Percentiles rank a stretch among this genome's conserved stretches.
These are phyloP conservation scores for Saturnispora zaruensis DNA, from an alignment of 805 yeast species.

Conservation along the genomic window DNA sequence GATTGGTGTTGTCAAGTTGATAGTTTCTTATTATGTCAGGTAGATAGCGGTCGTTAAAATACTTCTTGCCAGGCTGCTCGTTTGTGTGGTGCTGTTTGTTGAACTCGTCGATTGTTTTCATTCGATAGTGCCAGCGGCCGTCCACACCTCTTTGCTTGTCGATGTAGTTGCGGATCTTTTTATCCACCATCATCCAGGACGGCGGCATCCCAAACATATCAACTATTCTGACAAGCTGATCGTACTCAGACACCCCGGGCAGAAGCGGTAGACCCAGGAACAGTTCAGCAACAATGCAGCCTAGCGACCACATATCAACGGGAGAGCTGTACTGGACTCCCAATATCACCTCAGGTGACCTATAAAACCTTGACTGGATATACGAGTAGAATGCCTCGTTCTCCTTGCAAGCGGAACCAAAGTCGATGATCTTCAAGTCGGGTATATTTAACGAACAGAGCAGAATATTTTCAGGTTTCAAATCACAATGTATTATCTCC, in stretches of 20 bases:
- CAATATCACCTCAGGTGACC: constrained; percentile 87
- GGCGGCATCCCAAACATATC: constrained; percentile 85
- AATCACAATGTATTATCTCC: constrained; percentile 88
- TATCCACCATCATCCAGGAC: constrained; percentile 93
- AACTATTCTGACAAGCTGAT: constrained; percentile 75
- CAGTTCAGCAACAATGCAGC: constrained; percentile 92
- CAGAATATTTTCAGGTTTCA: constrained; percentile 92
- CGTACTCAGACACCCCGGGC: constrained; percentile 87
- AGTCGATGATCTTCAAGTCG: constrained; percentile 86
- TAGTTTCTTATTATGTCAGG: constrained; percentile 72
- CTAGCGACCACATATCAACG: constrained; percentile 96
- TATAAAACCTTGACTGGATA: constrained; percentile 90
- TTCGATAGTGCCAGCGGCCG: constrained; percentile 31
- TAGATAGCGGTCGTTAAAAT: constrained; percentile 58
- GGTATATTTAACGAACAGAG: constrained; percentile 75
- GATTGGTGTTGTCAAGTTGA: constrained; percentile 52
- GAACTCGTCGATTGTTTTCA: constrained; percentile 37
- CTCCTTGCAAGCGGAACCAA: constrained; percentile 93
- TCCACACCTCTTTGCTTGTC: constrained; percentile 14
- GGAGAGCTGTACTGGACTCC: constrained; percentile 91
- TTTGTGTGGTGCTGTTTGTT: constrained; percentile 42
- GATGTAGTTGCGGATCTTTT: constrained; percentile 65
- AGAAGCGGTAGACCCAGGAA: constrained; percentile 75
- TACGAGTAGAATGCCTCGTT: constrained; percentile 83
- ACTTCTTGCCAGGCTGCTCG: constrained; percentile 80